phyloP scores from a whole-genome alignment of 805 yeast species.

The Zygoascus biomembranicola region DNA sequence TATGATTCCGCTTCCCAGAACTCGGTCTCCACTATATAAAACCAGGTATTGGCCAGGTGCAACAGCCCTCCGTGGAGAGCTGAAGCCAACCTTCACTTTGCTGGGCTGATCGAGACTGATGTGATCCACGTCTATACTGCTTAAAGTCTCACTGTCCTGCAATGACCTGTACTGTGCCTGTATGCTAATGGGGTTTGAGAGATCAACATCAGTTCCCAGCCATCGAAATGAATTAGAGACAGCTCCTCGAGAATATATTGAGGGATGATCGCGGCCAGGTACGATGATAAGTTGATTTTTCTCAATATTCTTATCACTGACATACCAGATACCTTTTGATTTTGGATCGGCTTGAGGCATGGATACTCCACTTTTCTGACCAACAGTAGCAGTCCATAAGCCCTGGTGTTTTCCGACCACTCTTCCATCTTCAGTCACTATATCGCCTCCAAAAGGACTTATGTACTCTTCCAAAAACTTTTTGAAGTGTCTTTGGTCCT shows the following conservation, averaged over 20 bases:
- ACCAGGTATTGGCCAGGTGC: conserved; percentile 88
- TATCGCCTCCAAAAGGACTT: conserved; percentile 64
- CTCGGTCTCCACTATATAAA: conserved; percentile 54
- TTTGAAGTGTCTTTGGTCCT: conserved; percentile 52
- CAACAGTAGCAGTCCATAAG: conserved; percentile 91
- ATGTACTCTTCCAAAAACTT: conserved; percentile 70
- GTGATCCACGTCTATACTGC: conserved; percentile 10
- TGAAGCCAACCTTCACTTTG: conserved; percentile 34
- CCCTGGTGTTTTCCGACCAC: conserved; percentile 82
- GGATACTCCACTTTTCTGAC: conserved; percentile 70
- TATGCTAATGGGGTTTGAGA: conserved; percentile 23
- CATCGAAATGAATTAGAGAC: conserved; percentile 43
- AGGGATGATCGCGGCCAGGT: conserved; percentile 52
- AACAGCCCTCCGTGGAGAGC: conserved; percentile 53
- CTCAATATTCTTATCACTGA: conserved; percentile 56
- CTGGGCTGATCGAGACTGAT: not conserved
- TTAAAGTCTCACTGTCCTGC: conserved; percentile 46
- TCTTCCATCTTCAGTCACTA: conserved; percentile 65
- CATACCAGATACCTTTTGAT: conserved; percentile 78
- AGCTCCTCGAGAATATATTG: conserved; percentile 41
- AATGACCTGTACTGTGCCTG: conserved; percentile 66
- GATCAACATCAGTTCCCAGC: conserved; percentile 28
- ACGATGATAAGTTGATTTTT: conserved; percentile 76
- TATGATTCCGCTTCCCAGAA: conserved; percentile 45
- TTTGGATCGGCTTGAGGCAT: conserved; percentile 85